Base-by-base conservation (phyloP, 441 rosid species). In the Heliophila coronopifolia region DNA sequence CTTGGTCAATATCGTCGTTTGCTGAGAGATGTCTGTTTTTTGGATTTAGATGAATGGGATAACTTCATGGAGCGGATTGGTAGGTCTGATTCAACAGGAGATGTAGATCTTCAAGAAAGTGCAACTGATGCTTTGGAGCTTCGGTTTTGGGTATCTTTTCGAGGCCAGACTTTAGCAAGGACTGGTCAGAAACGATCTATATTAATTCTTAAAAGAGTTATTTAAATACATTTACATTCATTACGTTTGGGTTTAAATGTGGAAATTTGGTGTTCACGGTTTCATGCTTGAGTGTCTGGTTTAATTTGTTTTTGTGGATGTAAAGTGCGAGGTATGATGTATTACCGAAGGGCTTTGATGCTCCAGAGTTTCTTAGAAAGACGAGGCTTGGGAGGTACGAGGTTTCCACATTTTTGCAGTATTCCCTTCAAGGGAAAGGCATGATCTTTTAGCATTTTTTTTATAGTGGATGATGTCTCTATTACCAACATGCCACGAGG, bases 251-350 rank as follows among this genome's bases (percentile, higher is more conserved):
- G 35, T 31, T 59, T 48, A 32, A 12, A 43, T 17, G 61, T 47
- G 41, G 47, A 35, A 43, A 10, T 26, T 25, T 9, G 24, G 20
- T 51, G 30, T n/a, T n/a, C n/a, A n/a, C n/a, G 38, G 27, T 9
- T 30, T 22, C 42, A 48, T 7, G 32, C 50, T 55, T 50, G 22
- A 30, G 39, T 38, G 22, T 47, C 41, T 60, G 32, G 61, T 45
- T 31, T 8, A 25, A 38, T 40, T 48, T 23, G 55, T 49, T 66
- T 22, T 33, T 17, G 7, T 68, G 61, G 66, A 46, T 57, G 50
- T 65, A 67, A 85, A 91, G 98, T 91, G 48, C 95, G 98, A 55
- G 96, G 98, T 55, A 91, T 91, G 98, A 91, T 91, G 98, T 91
- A 91, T 59, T 91, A 91, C 56, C 80, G 98, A 71, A 84, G 95